Conservation (phyloP, 2,329 filamentous ascomycete genomes). For the Beauveria caledonica region DNA sequence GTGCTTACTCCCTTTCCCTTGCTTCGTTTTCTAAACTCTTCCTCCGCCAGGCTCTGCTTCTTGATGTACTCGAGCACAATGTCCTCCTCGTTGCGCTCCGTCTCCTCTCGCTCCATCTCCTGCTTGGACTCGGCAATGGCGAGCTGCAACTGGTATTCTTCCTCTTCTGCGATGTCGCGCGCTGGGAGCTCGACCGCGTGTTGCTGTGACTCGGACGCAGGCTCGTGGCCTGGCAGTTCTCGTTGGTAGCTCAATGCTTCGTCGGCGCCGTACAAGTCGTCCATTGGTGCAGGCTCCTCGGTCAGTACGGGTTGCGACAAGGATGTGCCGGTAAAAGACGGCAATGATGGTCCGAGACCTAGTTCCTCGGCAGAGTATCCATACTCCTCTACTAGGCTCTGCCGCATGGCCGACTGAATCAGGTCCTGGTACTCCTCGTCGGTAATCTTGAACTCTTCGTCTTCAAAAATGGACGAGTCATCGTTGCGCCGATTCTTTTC, state of each 20-base stretch:
- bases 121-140: slow-evolving; percentile 38
- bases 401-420: slow-evolving; percentile 47
- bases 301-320: background rate
- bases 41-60: slow-evolving; percentile 67
- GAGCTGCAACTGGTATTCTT: slow-evolving; percentile 37
- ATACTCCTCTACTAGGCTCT: slow-evolving; percentile 33
- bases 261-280: slow-evolving; percentile 14
- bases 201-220: slow-evolving; percentile 10
- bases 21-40: slow-evolving; percentile 36
- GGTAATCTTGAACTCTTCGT: slow-evolving; percentile 38
- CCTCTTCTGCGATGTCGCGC: slow-evolving; percentile 18
- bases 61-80: slow-evolving; percentile 69
- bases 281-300: background rate
- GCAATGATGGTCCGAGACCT: slow-evolving; percentile 9
- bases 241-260: slow-evolving; percentile 12
- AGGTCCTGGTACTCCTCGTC: slow-evolving; percentile 51
- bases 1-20: slow-evolving; percentile 27
- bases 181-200: slow-evolving; percentile 2
- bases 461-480: slow-evolving; percentile 27
- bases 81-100: slow-evolving; percentile 55
- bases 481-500: slow-evolving; percentile 17
- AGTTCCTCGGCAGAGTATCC: slow-evolving; percentile 14
- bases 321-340: background rate
- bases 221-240: slow-evolving; percentile 1
- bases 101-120: slow-evolving; percentile 33